Percentiles rank a stretch among this genome's conserved stretches.
phyloP scores from a whole-genome alignment of 2,329 filamentous ascomycete genomes.

The Calonectria montana region DNA sequence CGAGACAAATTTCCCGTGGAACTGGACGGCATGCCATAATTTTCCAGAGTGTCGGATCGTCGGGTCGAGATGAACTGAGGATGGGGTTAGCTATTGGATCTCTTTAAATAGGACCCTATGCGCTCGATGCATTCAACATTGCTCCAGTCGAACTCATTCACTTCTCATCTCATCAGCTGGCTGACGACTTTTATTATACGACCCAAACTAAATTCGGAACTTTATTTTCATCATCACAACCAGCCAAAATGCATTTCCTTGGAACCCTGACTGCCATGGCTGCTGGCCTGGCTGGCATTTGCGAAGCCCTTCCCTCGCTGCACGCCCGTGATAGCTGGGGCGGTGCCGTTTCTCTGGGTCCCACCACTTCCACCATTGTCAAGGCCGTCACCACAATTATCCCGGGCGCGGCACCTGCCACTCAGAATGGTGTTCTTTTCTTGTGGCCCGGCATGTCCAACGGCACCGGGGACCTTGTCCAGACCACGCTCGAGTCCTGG shows the following conservation, averaged over 20 bases:
- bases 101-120: not conserved
- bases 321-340: slow-evolving; percentile 29
- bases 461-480: slow-evolving; percentile 34
- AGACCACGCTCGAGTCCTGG: slow-evolving; percentile 35
- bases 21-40: not conserved
- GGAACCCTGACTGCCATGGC: slow-evolving; percentile 24
- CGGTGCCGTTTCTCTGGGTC: slow-evolving; percentile 34
- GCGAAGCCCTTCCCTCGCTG: slow-evolving; percentile 20
- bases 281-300: slow-evolving; percentile 24
- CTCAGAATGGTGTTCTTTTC: slow-evolving; percentile 30
- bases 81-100: not conserved
- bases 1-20: slow-evolving; percentile 5
- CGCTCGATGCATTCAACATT: not conserved
- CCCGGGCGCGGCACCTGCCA: slow-evolving; percentile 25
- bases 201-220: not conserved
- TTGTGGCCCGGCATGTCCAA: slow-evolving; percentile 38
- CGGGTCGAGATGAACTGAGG: not conserved
- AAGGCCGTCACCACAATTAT: slow-evolving; percentile 37
- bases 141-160: not conserved
- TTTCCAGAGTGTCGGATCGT: not conserved
- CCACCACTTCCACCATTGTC: slow-evolving; percentile 35
- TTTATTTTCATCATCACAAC: not conserved
- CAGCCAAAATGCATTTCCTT: slow-evolving; percentile 22
- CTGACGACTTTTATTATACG: slow-evolving; percentile 1
- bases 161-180: slow-evolving; percentile 12